A percentile compares a stretch with the other conserved stretches of the same genome.
phyloP scores from a whole-genome alignment of 495 filamentous ascomycete species.

The Aspergillus coremiiformis region DNA sequence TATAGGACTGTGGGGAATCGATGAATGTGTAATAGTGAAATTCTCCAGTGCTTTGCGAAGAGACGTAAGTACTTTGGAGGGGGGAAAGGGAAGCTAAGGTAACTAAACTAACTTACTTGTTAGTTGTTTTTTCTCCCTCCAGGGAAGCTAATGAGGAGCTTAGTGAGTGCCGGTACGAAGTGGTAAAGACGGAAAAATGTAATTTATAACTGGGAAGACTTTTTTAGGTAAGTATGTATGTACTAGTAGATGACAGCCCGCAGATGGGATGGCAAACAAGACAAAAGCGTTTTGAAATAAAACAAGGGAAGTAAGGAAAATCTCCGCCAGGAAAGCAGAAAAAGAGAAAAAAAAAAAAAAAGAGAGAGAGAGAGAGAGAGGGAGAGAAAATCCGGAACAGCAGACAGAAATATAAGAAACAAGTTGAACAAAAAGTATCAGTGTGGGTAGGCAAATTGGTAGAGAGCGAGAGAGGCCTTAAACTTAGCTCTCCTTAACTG shows the following conservation, averaged over 20 bases:
- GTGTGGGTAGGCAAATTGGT: neutral
- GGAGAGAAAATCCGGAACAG: too few species aligned
- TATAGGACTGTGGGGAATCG: neutral
- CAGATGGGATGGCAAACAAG: neutral
- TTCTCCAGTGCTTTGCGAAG: neutral
- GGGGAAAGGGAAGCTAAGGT: neutral
- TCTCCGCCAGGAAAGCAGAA: neutral
- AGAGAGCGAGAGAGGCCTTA: too few species aligned
- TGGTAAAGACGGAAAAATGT: too few species aligned
- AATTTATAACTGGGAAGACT: neutral
- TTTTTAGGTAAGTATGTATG: too few species aligned
- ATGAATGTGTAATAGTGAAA: neutral
- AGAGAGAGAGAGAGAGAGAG: neutral
- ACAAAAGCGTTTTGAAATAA: conserved; percentile 1
- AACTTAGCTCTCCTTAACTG: neutral
- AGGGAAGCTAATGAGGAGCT: too few species aligned
- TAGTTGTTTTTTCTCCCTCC: too few species aligned
- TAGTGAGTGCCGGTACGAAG: neutral
- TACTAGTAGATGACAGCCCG: too few species aligned
- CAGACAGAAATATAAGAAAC: neutral
- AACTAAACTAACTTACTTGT: neutral
- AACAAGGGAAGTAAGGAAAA: conserved; percentile 1
- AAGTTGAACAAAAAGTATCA: neutral
- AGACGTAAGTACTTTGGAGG: neutral
- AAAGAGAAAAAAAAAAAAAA: neutral